phyloP scores from a whole-genome alignment of 2,329 filamentous ascomycete genomes.

The Nigrospora sphaerica region DNA sequence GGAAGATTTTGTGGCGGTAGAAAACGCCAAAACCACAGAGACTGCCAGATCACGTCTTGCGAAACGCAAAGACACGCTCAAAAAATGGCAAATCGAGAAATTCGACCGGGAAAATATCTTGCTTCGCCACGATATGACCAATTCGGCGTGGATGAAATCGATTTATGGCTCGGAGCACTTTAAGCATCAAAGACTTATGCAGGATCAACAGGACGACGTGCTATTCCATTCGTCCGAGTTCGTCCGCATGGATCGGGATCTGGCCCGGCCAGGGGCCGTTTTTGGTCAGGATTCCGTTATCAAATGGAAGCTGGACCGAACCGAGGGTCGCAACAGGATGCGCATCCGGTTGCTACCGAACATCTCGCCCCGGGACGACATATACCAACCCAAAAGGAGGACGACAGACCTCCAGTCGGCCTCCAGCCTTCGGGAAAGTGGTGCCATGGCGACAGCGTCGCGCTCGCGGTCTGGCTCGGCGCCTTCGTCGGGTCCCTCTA shows the following conservation, averaged over 20 bases:
- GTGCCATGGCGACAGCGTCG: constrained; percentile 5
- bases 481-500: constrained; percentile 5
- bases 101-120: constrained; percentile 63
- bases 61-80: constrained; percentile 77
- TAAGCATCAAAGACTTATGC: constrained; percentile 80
- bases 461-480: background rate
- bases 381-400: constrained; percentile 80
- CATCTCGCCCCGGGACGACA: constrained; percentile 56
- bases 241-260: constrained; percentile 68
- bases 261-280: constrained; percentile 74
- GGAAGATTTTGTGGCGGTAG: constrained; percentile 78
- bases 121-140: constrained; percentile 77
- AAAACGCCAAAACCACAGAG: constrained; percentile 76
- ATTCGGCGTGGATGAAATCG: constrained; percentile 89
- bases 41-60: constrained; percentile 61
- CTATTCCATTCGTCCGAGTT: constrained; percentile 70
- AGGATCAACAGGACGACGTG: constrained; percentile 90
- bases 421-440: constrained; percentile 25
- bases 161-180: constrained; percentile 88
- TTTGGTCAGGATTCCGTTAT: constrained; percentile 57
- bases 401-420: constrained; percentile 33
- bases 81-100: constrained; percentile 69
- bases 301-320: constrained; percentile 92
- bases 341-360: constrained; percentile 81
- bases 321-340: constrained; percentile 93